phyloP scores from a whole-genome alignment of 2,329 filamentous ascomycete species.

The Westerdykella ornata region DNA sequence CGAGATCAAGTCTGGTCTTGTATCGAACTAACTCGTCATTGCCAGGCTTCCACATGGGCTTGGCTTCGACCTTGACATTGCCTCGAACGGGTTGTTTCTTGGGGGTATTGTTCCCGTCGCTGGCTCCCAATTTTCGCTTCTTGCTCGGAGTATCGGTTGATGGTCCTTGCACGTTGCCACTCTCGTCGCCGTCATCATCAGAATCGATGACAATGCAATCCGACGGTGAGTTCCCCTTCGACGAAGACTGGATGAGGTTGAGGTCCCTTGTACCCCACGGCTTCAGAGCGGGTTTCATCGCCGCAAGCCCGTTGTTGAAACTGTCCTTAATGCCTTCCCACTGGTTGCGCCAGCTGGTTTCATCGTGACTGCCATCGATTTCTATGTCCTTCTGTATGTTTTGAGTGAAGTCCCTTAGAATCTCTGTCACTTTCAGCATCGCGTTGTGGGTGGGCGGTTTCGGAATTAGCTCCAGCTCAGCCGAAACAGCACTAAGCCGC shows the following conservation, averaged over 20 bases:
- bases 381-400: slow-evolving; percentile 50
- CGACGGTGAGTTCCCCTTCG: slow-evolving; percentile 8
- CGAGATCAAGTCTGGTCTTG: slow-evolving; percentile 20
- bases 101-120: neutral
- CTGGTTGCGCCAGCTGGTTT: slow-evolving; percentile 37
- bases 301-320: slow-evolving; percentile 44
- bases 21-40: neutral
- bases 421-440: slow-evolving; percentile 56
- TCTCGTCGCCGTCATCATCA: slow-evolving; percentile 11
- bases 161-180: neutral
- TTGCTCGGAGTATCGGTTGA: slow-evolving; percentile 22
- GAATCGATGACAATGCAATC: slow-evolving; percentile 18
- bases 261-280: too few relatives aligned
- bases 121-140: slow-evolving; percentile 22
- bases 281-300: slow-evolving; percentile 19
- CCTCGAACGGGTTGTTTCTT: too few relatives aligned
- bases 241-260: slow-evolving; percentile 1
- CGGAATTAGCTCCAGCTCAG: slow-evolving; percentile 53
- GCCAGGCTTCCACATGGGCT: neutral
- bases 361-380: slow-evolving; percentile 36
- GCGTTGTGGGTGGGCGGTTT: slow-evolving; percentile 61
- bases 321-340: slow-evolving; percentile 44
- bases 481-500: slow-evolving; percentile 48
- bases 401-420: slow-evolving; percentile 52
- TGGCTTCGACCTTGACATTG: too few relatives aligned